Base-by-base conservation (phyloP, 75 land plant species). In the Cryptomeria japonica region DNA sequence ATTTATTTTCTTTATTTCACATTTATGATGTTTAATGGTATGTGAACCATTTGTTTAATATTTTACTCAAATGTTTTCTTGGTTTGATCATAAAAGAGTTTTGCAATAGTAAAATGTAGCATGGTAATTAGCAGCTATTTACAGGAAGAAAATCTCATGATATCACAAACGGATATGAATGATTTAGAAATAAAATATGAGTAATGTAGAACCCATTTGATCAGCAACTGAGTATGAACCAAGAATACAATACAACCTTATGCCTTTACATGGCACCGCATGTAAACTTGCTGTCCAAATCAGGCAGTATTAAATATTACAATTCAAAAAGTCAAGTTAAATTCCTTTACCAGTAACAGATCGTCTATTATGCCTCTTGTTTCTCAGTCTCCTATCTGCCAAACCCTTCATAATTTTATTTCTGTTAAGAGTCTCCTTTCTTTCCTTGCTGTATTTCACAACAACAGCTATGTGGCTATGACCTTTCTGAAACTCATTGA, bases 401-500 rank as follows among this genome's bases (percentile, higher is more conserved):
- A 14, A 10, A 25, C 58, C 16, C 58, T 82, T 92, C 19, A n/a
- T 37, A 18, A 83, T 89, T 10, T 90, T 55, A 55, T 80, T 85
- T 13, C 78, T 85, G n/a, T 93, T 77, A 32, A 86, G 44, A 39
- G 53, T 28, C 38, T 80, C 86, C 13, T 42, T 84, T 75, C 41
- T 84, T 28, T 90, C 93, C 37, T 85, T 87, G 68, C 61, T 91
- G 70, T 87, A 86, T 89, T 95, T 94, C 61, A 96, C 92, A 84
- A 96, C 97, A 31, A 92, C 95, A 73, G 94, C 98, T 93, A 96
- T 96, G 86, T 96, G 98, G 85, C 98, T 94, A 47, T 94, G 97
- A 18, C 97, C 97, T 49, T 94, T 91, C 90, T 94, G 97, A 86
- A 96, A 96, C 51, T 93, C 94, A 68, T 96, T 96, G 58, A 96